These are phyloP conservation scores for Pichia paraexigua DNA, from an alignment of 805 yeast species.

Conservation along the genomic window DNA sequence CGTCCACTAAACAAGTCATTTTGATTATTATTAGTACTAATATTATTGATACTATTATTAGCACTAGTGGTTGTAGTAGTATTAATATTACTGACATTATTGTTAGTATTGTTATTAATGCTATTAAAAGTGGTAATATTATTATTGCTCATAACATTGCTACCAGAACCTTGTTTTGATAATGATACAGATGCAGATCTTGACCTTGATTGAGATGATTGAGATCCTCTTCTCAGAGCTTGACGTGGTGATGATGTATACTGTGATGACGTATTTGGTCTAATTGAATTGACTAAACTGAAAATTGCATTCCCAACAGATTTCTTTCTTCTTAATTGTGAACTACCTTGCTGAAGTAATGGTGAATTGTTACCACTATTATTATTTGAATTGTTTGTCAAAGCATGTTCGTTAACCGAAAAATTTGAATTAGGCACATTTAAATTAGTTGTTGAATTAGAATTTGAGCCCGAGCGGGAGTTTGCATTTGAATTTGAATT, in stretches of 20 bases:
- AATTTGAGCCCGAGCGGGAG: neutral
- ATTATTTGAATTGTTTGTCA: neutral
- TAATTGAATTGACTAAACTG: constrained; percentile 22
- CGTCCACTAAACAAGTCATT: neutral
- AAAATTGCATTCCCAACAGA: constrained; percentile 24
- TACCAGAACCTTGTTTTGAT: neutral
- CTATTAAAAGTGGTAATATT: neutral
- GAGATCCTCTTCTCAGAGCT: constrained; percentile 8
- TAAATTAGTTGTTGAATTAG: neutral
- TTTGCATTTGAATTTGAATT: neutral
- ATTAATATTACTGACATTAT: too few relatives aligned
- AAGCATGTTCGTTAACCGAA: neutral
- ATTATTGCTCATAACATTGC: neutral
- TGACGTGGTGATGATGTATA: neutral
- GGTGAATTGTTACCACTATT: constrained; percentile 1
- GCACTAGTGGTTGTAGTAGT: too few relatives aligned
- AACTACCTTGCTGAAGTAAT: neutral
- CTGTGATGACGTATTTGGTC: constrained; percentile 7
- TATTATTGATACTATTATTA: too few relatives aligned
- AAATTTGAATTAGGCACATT: neutral
- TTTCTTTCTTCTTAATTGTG: constrained; percentile 14
- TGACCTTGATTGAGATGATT: constrained; percentile 9
- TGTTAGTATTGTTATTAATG: neutral
- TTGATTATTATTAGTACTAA: neutral
- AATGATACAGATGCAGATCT: constrained; percentile 9